Percentiles rank a stretch among this genome's conserved stretches.
Conservation (phyloP, 1,284 basidiomycete species). For the Veloboletus limbatus region DNA sequence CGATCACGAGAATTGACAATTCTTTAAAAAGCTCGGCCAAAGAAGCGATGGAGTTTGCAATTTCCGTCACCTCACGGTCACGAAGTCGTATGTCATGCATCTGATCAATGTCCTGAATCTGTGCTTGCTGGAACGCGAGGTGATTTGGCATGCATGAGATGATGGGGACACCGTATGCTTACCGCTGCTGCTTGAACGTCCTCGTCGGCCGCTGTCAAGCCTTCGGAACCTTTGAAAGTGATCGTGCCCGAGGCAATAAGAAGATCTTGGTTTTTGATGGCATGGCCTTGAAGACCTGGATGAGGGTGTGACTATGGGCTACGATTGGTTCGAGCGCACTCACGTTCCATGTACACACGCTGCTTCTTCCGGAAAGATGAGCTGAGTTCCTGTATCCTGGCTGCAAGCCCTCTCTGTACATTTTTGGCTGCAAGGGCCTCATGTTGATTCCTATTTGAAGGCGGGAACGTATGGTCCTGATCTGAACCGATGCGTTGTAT, state of each 20-base stretch:
- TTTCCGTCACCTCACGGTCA: constrained; percentile 82
- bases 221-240: constrained; percentile 77
- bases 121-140: constrained; percentile 34
- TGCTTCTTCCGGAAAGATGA: constrained; percentile 97
- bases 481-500: constrained; percentile 69
- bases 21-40: constrained; percentile 97
- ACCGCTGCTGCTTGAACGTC: constrained; percentile 74
- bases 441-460: constrained; percentile 46
- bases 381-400: constrained; percentile 91
- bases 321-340: constrained; percentile 37
- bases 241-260: constrained; percentile 83
- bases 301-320: constrained; percentile 15
- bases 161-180: constrained; percentile 28
- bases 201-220: constrained; percentile 79
- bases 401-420: constrained; percentile 94
- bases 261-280: constrained; percentile 91
- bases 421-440: constrained; percentile 83
- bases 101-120: constrained; percentile 39
- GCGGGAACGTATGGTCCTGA: constrained; percentile 50
- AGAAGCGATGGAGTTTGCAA: constrained; percentile 88
- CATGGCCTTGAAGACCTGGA: constrained; percentile 87
- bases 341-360: constrained; percentile 95
- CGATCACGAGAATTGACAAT: constrained; percentile 89
- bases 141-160: constrained; percentile 17
- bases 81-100: constrained; percentile 58